These are phyloP conservation scores for Plasmodium sp. DNA, from an alignment of 169 alveolate genomes.

Conservation along the genomic window DNA sequence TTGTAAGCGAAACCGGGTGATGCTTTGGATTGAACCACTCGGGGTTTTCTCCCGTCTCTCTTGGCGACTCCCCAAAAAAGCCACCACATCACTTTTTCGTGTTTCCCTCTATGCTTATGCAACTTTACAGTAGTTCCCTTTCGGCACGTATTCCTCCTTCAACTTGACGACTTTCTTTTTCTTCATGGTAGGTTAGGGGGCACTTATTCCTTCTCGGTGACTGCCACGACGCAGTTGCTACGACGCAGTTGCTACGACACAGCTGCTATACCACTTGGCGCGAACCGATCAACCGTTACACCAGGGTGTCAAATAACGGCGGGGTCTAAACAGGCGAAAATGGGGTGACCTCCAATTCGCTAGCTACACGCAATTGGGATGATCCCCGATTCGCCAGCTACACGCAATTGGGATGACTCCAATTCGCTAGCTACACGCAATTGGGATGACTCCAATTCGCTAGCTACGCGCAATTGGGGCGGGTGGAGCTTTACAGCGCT, in stretches of 20 bases:
- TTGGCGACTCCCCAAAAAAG: neutral
- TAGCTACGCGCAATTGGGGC: neutral
- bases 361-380: neutral
- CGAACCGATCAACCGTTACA: neutral
- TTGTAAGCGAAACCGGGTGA: neutral
- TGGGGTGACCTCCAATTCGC: neutral
- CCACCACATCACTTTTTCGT: neutral
- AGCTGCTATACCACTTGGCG: neutral
- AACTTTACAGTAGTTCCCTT: slow-evolving; percentile 47
- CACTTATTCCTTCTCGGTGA: neutral
- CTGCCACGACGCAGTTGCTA: neutral
- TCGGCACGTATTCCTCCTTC: slow-evolving; percentile 51
- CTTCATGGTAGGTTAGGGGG: slow-evolving; percentile 29
- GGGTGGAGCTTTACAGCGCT: neutral
- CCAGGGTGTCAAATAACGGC: neutral
- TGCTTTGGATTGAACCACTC: neutral
- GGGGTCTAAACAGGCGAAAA: neutral
- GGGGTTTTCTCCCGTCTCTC: neutral
- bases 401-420: neutral
- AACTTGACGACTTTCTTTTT: slow-evolving; percentile 56
- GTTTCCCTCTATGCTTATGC: neutral
- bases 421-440: neutral
- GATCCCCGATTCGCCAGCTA: neutral
- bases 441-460: neutral
- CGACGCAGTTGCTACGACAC: neutral